Conservation (phyloP, 495 filamentous ascomycete species). For the Penicillium psychrofluorescens region DNA sequence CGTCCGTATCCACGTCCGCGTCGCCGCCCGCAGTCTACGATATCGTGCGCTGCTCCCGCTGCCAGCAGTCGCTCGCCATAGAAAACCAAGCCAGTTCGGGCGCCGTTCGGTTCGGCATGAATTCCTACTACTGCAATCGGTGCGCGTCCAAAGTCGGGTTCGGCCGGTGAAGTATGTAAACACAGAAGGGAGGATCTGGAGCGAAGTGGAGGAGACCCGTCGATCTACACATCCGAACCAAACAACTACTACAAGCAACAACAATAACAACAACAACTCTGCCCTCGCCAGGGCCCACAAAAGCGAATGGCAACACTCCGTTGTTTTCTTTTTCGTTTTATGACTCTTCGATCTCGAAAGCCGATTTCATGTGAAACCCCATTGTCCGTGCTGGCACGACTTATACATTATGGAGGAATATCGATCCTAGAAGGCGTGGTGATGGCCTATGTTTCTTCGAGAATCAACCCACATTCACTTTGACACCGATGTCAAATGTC, state of each 20-base stretch:
- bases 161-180: constrained; percentile 41
- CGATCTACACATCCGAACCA: neutral
- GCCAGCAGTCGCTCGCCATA: constrained; percentile 41
- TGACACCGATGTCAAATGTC: too few species aligned
- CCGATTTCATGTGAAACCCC: neutral
- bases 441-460: too few species aligned
- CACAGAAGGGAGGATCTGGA: neutral
- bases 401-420: neutral
- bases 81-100: constrained; percentile 34
- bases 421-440: too few species aligned
- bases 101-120: constrained; percentile 66
- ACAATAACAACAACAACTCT: too few species aligned
- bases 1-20: too few species aligned
- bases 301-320: too few species aligned
- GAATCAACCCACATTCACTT: too few species aligned
- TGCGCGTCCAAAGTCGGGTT: constrained; percentile 68
- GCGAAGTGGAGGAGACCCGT: neutral
- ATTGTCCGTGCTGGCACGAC: constrained; percentile 11
- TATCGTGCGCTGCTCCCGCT: constrained; percentile 43
- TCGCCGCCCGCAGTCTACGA: constrained; percentile 13
- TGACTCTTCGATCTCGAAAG: too few species aligned
- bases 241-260: too few species aligned
- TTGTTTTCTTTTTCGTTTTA: too few species aligned
- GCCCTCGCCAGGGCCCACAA: too few species aligned
- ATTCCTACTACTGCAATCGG: constrained; percentile 71